Evolutionary conservation across 1,284 basidiomycete species (phyloP).

Genomic region (Irpex rosettiformis): DNA sequence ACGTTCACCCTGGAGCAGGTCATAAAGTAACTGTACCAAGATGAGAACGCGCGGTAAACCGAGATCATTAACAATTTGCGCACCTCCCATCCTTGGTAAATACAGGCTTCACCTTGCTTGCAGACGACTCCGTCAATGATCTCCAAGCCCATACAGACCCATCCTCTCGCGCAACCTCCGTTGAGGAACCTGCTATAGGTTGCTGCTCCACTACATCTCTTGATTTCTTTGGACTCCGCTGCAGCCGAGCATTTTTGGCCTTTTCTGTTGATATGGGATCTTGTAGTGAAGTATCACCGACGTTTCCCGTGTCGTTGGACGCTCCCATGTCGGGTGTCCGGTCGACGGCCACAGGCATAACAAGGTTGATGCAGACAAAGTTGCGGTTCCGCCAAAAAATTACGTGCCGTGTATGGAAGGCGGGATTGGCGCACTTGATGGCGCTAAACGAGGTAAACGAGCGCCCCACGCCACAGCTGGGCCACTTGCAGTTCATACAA

Average conservation of each 20-base stretch:
- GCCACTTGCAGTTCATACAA: too few relatives aligned
- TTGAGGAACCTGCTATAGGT: constrained; percentile 21
- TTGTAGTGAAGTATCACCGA: constrained; percentile 14
- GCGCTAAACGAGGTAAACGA: neutral
- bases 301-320: constrained; percentile 17
- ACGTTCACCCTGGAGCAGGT: constrained; percentile 73
- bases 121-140: constrained; percentile 66
- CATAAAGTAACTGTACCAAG: constrained; percentile 76
- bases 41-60: constrained; percentile 7
- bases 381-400: constrained; percentile 23
- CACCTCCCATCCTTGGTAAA: constrained; percentile 88
- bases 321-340: constrained; percentile 25
- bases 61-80: constrained; percentile 27
- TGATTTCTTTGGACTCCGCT: constrained; percentile 21
- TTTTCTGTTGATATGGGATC: constrained; percentile 16
- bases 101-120: constrained; percentile 65
- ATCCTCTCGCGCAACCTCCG: constrained; percentile 18
- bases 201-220: constrained; percentile 19
- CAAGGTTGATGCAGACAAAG: constrained; percentile 16
- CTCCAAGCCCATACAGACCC: constrained; percentile 63
- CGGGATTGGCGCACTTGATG: neutral
- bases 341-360: constrained; percentile 31
- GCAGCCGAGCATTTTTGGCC: constrained; percentile 18
- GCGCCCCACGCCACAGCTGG: neutral
- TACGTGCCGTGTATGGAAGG: constrained; percentile 22